phyloP scores from a whole-genome alignment of 2,329 filamentous ascomycete genomes.

The Penicillium sp. region DNA sequence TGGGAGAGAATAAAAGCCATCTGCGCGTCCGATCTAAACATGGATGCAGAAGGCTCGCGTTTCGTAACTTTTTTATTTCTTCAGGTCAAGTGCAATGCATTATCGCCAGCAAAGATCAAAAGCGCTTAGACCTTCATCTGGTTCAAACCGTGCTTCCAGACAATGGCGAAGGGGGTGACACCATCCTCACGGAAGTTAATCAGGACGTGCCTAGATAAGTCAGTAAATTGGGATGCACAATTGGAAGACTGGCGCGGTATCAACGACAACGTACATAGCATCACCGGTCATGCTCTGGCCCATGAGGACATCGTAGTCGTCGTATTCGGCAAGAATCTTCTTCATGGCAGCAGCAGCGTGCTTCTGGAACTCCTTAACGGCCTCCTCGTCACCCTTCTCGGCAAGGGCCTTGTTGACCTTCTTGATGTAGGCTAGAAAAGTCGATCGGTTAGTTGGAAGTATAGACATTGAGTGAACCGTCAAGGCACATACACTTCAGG shows the following conservation, averaged over 20 bases:
- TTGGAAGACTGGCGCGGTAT: no score
- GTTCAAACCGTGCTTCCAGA: constrained; percentile 93
- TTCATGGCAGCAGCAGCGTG: constrained; percentile 75
- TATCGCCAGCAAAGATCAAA: constrained; percentile 8
- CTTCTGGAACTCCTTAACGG: constrained; percentile 76
- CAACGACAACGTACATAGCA: constrained; percentile 72
- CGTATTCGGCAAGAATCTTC: constrained; percentile 84
- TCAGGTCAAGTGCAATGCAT: constrained; percentile 24
- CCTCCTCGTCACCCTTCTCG: constrained; percentile 57
- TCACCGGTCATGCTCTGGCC: constrained; percentile 91
- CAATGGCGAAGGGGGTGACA: constrained; percentile 79
- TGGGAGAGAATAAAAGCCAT: constrained; percentile 13
- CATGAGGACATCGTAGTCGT: constrained; percentile 93
- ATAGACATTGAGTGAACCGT: background rate
- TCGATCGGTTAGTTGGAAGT: constrained; percentile 4
- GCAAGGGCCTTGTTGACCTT: constrained; percentile 69
- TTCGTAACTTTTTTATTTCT: constrained; percentile 25
- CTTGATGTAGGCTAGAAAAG: constrained; percentile 79
- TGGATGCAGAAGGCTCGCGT: constrained; percentile 16
- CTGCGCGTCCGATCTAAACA: constrained; percentile 12
- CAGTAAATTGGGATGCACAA: background rate
- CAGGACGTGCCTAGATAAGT: constrained; percentile 68
- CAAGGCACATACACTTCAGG: constrained; percentile 70
- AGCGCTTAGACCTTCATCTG: constrained; percentile 81
- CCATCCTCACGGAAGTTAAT: constrained; percentile 99